phyloP scores from a whole-genome alignment of 306 rosid genomes.

The Acacia crassicarpa region DNA sequence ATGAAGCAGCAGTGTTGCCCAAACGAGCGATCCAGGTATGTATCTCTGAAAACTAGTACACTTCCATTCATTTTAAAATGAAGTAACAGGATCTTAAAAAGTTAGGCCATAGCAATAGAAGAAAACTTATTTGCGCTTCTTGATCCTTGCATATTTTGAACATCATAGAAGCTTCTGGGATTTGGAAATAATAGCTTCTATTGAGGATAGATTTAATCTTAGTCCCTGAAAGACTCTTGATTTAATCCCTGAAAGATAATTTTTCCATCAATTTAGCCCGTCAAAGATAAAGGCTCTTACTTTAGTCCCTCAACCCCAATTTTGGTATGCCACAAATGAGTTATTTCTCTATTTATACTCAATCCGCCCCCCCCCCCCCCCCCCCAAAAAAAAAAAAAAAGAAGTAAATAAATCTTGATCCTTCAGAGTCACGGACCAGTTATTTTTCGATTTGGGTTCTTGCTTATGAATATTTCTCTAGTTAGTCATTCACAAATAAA shows the following conservation, averaged over 20 bases:
- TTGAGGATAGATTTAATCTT: background rate
- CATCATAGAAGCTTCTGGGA: background rate
- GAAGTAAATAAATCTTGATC: background rate
- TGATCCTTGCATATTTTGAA: constrained; percentile 17
- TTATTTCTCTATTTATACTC: background rate
- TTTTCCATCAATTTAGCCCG: background rate
- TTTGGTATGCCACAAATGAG: background rate
- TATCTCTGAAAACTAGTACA: constrained; percentile 14
- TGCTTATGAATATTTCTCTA: background rate
- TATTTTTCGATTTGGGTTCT: background rate
- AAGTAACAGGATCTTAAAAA: background rate
- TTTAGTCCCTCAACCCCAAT: background rate
- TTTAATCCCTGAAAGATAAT: background rate
- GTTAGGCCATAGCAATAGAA: background rate
- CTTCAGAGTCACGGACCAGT: background rate
- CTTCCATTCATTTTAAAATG: background rate
- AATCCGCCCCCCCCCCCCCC: background rate
- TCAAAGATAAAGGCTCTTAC: background rate
- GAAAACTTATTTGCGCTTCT: background rate
- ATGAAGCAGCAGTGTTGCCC: constrained; percentile 86
- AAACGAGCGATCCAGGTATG: constrained; percentile 97
- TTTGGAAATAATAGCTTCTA: background rate
- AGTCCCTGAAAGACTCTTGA: background rate
- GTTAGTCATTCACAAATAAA: background rate
- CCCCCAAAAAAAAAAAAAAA: too few species aligned